Conservation (phyloP, 192 early-diverging fungal genomes). For the Coemansia sp. region DNA sequence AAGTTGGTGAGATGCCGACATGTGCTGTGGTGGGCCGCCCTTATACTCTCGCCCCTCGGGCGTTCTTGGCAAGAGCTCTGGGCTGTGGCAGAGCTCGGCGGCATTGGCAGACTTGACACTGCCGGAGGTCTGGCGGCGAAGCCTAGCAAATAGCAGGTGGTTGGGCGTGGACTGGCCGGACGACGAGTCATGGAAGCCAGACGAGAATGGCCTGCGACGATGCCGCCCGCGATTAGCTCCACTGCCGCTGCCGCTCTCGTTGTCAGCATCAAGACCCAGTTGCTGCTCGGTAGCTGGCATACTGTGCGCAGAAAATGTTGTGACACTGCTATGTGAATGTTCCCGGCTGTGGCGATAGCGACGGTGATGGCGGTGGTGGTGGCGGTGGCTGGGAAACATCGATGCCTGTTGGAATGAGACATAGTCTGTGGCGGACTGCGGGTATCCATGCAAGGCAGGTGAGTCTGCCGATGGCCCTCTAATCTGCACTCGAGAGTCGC, state of each 20-base stretch:
- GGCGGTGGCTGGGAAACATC: background rate
- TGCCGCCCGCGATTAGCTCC: constrained; percentile 5
- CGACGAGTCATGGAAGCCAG: constrained; percentile 16
- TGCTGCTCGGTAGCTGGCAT: background rate
- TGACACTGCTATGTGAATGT: background rate
- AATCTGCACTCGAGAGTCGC: background rate
- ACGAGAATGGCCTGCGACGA: constrained; percentile 13
- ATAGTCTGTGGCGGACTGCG: background rate
- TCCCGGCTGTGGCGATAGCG: background rate
- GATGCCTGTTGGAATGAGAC: background rate
- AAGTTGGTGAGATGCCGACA: background rate
- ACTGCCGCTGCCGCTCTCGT: constrained; percentile 1
- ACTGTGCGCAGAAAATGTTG: background rate
- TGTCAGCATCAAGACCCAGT: background rate
- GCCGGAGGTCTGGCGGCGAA: constrained; percentile 10
- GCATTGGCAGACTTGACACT: constrained; percentile 7
- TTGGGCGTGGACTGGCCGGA: constrained; percentile 40
- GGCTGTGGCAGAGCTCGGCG: constrained; percentile 5
- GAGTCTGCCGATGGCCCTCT: background rate
- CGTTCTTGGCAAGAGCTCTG: constrained; percentile 7
- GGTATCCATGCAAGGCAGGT: background rate
- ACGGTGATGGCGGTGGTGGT: background rate
- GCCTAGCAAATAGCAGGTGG: constrained; percentile 16
- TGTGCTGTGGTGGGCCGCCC: background rate
- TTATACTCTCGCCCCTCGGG: background rate